Evolutionary conservation across 768 basidiomycete genomes (phyloP), one percentile per base, ranked within the genome.

Genomic region (Lanmaoa pseudosensibilis): DNA sequence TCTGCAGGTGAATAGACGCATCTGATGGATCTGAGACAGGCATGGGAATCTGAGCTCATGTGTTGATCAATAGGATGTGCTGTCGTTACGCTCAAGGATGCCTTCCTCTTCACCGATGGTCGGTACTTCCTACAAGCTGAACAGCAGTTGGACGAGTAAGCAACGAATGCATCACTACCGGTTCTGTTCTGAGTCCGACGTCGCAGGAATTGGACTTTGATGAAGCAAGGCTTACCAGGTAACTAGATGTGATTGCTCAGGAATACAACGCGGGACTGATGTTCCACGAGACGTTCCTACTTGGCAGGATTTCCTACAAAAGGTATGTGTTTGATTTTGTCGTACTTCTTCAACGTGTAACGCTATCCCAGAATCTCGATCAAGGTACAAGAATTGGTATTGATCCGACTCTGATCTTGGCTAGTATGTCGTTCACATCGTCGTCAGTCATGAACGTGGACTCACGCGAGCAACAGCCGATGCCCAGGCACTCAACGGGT

Each of bases 91-190:
- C 67, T 74, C 46, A 76, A 86, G 30, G 76, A 84, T 5, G 95
- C 94, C 0, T 85, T 79, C 58, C 78, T 97, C 47, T 98, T 96
- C 75, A 98, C 96, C 3, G 96, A 99, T 75, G 97, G 96, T 4
- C 77, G 96, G 44, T 99, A 99, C 68, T 97, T 90, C 67, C 75
- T 98, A 33, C 96, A 99, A 73, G 97, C 97, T 0, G 84, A 81
- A 57, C 83, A 94, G 59, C 92, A 99, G 73, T 76, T 99, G 61
- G 93, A 95, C 70, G 58, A 80, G 92, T 91, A 62, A 69, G 84
- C 27, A 21, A 18, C 19, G 25, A 3, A 41, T 43, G 5, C 32
- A 13, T 23, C 45, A 13, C 10, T 21, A 5, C 32, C 18, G 7
- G 47, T n/a, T 30, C 9, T 34, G 9, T 49, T 46, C 45, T 63